A percentile compares a stretch with the other conserved stretches of the same genome.
Conservation (phyloP, 495 filamentous ascomycete species). For the Cercophora sp. region DNA sequence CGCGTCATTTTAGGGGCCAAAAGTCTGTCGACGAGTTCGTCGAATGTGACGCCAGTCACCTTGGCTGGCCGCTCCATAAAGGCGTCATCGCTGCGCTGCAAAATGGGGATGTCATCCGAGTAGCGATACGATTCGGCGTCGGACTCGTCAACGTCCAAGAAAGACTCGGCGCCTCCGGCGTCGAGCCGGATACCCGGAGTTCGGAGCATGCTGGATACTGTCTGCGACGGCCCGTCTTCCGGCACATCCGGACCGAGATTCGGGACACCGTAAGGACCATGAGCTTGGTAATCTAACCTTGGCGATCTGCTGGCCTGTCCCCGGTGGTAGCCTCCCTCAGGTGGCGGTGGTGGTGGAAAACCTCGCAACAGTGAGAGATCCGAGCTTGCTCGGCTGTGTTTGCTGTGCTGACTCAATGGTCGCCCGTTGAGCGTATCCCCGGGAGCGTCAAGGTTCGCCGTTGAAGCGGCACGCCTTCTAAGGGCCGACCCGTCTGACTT, state of each 20-base stretch:
- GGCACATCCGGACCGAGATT: conserved; percentile 21
- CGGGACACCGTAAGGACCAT: conserved; percentile 13
- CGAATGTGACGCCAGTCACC: conserved; percentile 67
- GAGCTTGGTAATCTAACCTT: conserved; percentile 25
- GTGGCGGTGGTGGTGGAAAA: conserved; percentile 28
- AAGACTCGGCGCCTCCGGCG: conserved; percentile 45
- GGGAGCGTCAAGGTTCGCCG: conserved; percentile 49
- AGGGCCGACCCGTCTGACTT: conserved; percentile 23
- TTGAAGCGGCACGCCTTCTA: conserved; percentile 47
- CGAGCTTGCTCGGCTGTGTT: conserved; percentile 62
- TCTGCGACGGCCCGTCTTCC: conserved; percentile 35
- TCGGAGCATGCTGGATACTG: conserved; percentile 43
- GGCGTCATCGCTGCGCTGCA: conserved; percentile 52
- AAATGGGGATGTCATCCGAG: conserved; percentile 58
- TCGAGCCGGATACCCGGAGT: conserved; percentile 44
- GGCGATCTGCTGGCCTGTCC: conserved; percentile 27
- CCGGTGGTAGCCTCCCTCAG: conserved; percentile 32
- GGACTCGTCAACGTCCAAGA: conserved; percentile 58
- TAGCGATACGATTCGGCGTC: conserved; percentile 51
- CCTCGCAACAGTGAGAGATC: conserved; percentile 54
- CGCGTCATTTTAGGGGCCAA: conserved; percentile 77
- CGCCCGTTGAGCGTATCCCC: conserved; percentile 38
- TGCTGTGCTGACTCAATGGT: conserved; percentile 50
- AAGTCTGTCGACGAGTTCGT: conserved; percentile 84
- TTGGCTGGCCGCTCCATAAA: conserved; percentile 45